Evolutionary conservation across 371 early-diverging fungal genomes (phyloP), one percentile per base, ranked within the genome.

Genomic region (Apophysomyces trapeziformis): DNA sequence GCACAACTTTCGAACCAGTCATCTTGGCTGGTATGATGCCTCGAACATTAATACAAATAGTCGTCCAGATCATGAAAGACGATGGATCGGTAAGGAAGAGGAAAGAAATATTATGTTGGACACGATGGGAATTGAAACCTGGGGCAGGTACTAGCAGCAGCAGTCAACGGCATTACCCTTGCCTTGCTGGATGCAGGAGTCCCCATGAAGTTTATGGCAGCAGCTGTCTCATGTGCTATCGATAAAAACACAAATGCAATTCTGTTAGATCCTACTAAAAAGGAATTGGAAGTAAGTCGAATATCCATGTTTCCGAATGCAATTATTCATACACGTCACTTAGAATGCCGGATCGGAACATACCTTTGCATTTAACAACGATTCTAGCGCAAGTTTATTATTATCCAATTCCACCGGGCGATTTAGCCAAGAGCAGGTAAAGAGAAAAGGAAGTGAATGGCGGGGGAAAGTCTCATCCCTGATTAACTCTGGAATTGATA

Each of bases 101-200:
- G 4, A 41, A 66, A n/a, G 41, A 32, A 37, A 26, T 26, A 2
- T 26, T 26, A 26, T 26, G 32, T 32, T 41, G 1, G 14, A 14
- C 0, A 6, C 38, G 9, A 39, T 60, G 21, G 7, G 7, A 9
- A 13, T 26, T 68, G 36, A 63, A 45, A 39, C 41, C 41, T 16
- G 59, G 38, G 13, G 21, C 66, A 88, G 90, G 82, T 89, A 26
- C 73, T 93, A 36, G 77, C 96, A 8, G 86, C 93, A 7, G 88
- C 93, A 0, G 85, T 96, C 41, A 97, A 96, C 70, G 95, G 95
- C 0, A 86, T 90, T 0, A 78, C 90, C 7, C 66, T 97, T 68
- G 96, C 97, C 0, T 84, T 98, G 32, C 64, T 97, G 60, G 95
- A 97, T 73, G 96, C 97, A 9, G 97, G 96, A 38, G 83, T 97